Percentiles rank a stretch among this genome's conserved stretches.
phyloP scores from a whole-genome alignment of 257 asterid genomes.

The Przewalskia tangutica region DNA sequence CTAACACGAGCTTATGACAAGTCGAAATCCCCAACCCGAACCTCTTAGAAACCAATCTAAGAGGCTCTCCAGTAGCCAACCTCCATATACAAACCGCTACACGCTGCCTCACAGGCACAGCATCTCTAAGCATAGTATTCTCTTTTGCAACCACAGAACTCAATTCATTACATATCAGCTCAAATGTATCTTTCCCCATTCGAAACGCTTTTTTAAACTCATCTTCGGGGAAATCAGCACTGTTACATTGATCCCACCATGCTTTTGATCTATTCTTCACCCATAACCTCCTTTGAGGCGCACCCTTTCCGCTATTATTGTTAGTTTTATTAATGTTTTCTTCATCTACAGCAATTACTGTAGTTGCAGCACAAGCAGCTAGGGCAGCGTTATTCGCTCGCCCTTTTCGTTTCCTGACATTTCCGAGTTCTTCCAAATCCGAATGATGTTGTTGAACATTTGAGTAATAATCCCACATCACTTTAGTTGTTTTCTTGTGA shows the following conservation, averaged over 20 bases:
- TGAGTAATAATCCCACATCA: conserved; percentile 56
- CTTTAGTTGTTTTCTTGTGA: conserved; percentile 30
- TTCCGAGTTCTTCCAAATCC: conserved; percentile 35
- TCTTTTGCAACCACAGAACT: conserved; percentile 71
- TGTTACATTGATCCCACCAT: conserved; percentile 97
- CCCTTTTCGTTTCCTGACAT: conserved; percentile 34
- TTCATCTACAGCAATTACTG: conserved; percentile 5
- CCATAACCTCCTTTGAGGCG: conserved; percentile 75
- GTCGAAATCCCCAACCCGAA: conserved; percentile 93
- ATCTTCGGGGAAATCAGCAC: conserved; percentile 79
- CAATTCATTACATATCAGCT: conserved; percentile 70
- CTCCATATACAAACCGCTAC: conserved; percentile 98
- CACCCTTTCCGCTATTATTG: conserved; percentile 4
- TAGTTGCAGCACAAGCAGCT: conserved; percentile 26
- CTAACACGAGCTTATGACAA: conserved; percentile 83
- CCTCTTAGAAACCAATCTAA: conserved; percentile 71
- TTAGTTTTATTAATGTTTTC: neutral
- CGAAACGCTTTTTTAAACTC: conserved; percentile 79
- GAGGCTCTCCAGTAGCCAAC: conserved; percentile 93
- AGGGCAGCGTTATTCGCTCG: conserved; percentile 26
- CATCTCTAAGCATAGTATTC: conserved; percentile 79
- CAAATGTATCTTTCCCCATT: conserved; percentile 89
- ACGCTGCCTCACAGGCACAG: conserved; percentile 84
- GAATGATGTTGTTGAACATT: conserved; percentile 28
- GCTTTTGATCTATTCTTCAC: conserved; percentile 79